Evolutionary conservation across 768 basidiomycete genomes (phyloP).

Genomic region (Suillus subaureus): DNA sequence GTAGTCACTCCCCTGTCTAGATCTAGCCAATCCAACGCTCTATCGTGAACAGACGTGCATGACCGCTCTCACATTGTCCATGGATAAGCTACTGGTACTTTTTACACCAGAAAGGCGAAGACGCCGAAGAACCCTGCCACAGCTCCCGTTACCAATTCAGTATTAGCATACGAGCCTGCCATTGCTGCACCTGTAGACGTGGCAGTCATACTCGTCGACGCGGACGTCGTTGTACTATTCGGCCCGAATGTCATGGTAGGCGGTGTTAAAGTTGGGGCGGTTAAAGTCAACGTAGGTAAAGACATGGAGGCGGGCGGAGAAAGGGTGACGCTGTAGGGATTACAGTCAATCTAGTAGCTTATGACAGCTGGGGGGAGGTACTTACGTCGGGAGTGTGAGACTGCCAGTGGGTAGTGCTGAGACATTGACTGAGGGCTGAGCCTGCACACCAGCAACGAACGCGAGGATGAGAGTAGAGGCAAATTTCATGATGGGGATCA

Average conservation of each 20-base stretch:
- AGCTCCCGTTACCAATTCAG: conserved; percentile 9
- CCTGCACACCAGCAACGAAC: background rate
- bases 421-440: background rate
- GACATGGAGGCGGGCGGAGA: background rate
- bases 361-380: background rate
- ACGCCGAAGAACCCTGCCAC: conserved; percentile 3
- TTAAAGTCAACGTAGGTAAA: background rate
- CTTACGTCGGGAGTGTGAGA: background rate
- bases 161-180: background rate
- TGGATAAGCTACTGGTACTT: background rate
- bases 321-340: background rate
- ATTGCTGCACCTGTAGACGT: conserved; percentile 4
- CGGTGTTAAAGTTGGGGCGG: background rate
- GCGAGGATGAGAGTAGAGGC: background rate
- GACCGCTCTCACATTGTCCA: background rate
- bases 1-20: background rate
- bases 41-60: background rate
- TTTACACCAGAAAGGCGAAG: conserved; percentile 6
- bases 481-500: background rate
- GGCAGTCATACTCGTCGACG: background rate
- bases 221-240: background rate
- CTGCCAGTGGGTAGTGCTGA: background rate
- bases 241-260: background rate
- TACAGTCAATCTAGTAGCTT: background rate
- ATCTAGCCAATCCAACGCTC: background rate